Percentiles rank a stretch among this genome's conserved stretches.
Conservation (phyloP, 2,329 filamentous ascomycete species). For the Pseudocercospora fuligena region DNA sequence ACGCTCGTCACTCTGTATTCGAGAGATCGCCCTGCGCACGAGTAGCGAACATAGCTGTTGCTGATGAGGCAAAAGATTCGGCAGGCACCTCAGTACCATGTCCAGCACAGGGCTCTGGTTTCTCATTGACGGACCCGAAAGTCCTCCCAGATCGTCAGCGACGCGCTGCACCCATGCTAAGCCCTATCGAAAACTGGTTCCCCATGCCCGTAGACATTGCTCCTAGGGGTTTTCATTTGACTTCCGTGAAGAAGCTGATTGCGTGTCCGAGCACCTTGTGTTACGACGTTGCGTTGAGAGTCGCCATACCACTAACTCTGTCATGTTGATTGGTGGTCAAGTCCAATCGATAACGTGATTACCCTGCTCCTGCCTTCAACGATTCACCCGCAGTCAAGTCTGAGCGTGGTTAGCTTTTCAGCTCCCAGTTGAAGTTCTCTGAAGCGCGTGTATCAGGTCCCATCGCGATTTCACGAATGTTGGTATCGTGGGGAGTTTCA, state of each 20-base stretch:
- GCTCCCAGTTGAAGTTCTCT: neutral
- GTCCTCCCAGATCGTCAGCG: neutral
- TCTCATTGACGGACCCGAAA: neutral
- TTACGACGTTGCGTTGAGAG: neutral
- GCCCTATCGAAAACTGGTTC: neutral
- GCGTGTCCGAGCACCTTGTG: neutral
- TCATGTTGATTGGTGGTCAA: neutral
- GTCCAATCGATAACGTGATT: neutral
- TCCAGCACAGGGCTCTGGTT: neutral
- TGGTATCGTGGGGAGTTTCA: neutral
- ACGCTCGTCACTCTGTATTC: neutral
- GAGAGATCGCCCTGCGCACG: too few species aligned
- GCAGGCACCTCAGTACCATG: neutral
- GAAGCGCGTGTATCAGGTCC: neutral
- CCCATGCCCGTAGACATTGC: slow-evolving; percentile 1
- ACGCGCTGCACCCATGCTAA: neutral
- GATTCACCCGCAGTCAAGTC: neutral
- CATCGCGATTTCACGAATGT: neutral
- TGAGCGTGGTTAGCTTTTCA: neutral
- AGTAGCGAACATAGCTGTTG: too few species aligned
- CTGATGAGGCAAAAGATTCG: neutral
- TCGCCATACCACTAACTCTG: neutral
- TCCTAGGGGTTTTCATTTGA: neutral
- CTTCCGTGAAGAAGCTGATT: neutral
- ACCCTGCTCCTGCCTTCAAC: neutral